These are phyloP conservation scores for Rubus idaeus DNA, from an alignment of 306 rosid genomes.

Conservation along the genomic window DNA sequence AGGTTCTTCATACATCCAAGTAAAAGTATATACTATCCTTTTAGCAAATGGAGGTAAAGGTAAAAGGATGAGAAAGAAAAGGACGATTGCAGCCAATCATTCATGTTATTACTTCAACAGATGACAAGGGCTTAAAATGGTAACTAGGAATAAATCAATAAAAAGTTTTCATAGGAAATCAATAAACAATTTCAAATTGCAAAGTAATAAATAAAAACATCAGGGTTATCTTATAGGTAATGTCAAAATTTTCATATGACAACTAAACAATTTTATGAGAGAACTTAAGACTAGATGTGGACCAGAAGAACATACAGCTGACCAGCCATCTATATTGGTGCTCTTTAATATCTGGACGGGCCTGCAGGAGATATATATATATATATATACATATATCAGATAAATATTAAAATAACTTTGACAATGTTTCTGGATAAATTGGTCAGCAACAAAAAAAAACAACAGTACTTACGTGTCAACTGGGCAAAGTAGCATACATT, in stretches of 20 bases:
- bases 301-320: constrained; percentile 66
- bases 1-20: not conserved
- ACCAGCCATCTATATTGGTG: constrained; percentile 77
- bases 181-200: not conserved
- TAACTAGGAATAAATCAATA: not conserved
- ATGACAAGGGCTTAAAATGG: too few species aligned
- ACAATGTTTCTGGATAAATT: constrained; percentile 2
- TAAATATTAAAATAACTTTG: constrained; percentile 12
- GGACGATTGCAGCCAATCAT: not conserved
- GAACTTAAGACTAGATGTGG: constrained; percentile 23
- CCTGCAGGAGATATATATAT: constrained; percentile 53
- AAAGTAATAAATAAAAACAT: not conserved
- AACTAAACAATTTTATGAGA: constrained; percentile 14
- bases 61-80: not conserved
- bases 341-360: constrained; percentile 81
- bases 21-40: not conserved
- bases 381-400: too few species aligned
- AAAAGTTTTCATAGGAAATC: not conserved
- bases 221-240: not conserved
- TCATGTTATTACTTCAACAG: not conserved
- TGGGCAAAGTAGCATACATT: constrained; percentile 86
- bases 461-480: constrained; percentile 74
- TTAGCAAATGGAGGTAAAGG: not conserved
- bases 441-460: constrained; percentile 6
- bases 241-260: not conserved